Evolutionary conservation across 306 rosid species (phyloP).

Genomic region (Ochetophila trinervis): DNA sequence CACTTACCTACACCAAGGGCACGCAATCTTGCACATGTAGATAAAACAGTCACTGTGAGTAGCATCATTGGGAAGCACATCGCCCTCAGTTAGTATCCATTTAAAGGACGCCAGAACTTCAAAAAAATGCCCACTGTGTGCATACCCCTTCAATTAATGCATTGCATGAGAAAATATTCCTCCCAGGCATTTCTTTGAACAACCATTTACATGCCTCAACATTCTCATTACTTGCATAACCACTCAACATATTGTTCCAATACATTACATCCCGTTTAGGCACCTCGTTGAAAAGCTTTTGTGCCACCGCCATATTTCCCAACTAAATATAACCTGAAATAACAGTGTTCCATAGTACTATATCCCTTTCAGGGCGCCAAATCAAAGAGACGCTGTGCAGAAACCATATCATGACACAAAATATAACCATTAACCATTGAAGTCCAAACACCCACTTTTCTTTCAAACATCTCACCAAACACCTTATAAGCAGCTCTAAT

Average conservation of each 20-base stretch:
- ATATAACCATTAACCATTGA: conserved; percentile 55
- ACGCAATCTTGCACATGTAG: conserved; percentile 73
- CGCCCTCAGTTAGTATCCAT: conserved; percentile 48
- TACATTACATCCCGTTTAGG: conserved; percentile 56
- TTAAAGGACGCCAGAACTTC: conserved; percentile 55
- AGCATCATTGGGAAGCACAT: conserved; percentile 68
- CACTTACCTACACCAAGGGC: conserved; percentile 72
- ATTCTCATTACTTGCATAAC: conserved; percentile 53
- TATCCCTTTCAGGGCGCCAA: conserved; percentile 62
- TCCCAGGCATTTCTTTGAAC: conserved; percentile 65
- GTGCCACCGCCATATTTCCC: conserved; percentile 51
- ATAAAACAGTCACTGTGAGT: conserved; percentile 49
- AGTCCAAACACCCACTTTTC: conserved; percentile 78
- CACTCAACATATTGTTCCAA: conserved; percentile 71
- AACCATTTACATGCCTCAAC: conserved; percentile 47
- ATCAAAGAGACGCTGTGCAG: conserved; percentile 52
- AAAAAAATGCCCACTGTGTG: conserved; percentile 36
- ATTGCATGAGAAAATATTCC: conserved; percentile 81
- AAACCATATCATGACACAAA: conserved; percentile 44
- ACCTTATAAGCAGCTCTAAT: conserved; percentile 54
- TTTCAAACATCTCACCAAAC: conserved; percentile 59
- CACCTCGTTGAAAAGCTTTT: conserved; percentile 56
- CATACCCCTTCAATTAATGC: conserved; percentile 67
- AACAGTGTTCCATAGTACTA: conserved; percentile 66
- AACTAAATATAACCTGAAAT: conserved; percentile 56